These are phyloP conservation scores for Ceratobasidium sp. DNA, from an alignment of 1,284 basidiomycete species.

Conservation along the genomic window DNA sequence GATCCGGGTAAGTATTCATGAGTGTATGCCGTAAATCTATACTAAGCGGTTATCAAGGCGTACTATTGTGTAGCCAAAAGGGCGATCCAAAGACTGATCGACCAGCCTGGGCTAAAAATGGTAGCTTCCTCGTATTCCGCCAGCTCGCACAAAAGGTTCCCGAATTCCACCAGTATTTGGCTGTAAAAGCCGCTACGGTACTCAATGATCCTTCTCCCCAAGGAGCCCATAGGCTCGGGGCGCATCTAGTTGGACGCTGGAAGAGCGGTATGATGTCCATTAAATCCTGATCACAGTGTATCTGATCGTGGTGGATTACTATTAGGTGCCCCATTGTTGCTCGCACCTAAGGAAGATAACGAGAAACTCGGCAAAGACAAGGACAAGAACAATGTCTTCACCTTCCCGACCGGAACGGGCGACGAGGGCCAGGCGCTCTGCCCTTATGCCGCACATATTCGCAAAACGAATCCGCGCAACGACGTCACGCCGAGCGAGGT, in stretches of 20 bases:
- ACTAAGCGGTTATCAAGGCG: not conserved
- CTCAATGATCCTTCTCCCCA: not conserved
- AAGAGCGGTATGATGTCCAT: not conserved
- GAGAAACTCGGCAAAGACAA: constrained; percentile 46
- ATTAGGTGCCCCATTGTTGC: constrained; percentile 54
- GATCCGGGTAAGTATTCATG: constrained; percentile 1
- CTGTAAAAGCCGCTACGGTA: not conserved
- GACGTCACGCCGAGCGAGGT: not conserved
- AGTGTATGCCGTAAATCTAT: not conserved
- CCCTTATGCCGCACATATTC: constrained; percentile 10
- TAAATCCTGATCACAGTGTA: not conserved
- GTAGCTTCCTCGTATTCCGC: constrained; percentile 18
- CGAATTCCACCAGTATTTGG: not conserved
- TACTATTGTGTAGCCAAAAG: not conserved
- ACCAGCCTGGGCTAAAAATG: constrained; percentile 1
- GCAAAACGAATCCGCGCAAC: constrained; percentile 13
- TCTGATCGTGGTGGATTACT: not conserved
- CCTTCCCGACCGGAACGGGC: not conserved
- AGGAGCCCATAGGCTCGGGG: not conserved
- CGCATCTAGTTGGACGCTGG: constrained; percentile 4
- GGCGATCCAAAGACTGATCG: not conserved
- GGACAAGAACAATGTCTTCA: not conserved
- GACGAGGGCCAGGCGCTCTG: not conserved
- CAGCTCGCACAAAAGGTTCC: constrained; percentile 8
- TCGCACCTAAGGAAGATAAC: constrained; percentile 54